Evolutionary conservation across 768 basidiomycete species (phyloP).

Genomic region (Rhodocollybia butyracea): DNA sequence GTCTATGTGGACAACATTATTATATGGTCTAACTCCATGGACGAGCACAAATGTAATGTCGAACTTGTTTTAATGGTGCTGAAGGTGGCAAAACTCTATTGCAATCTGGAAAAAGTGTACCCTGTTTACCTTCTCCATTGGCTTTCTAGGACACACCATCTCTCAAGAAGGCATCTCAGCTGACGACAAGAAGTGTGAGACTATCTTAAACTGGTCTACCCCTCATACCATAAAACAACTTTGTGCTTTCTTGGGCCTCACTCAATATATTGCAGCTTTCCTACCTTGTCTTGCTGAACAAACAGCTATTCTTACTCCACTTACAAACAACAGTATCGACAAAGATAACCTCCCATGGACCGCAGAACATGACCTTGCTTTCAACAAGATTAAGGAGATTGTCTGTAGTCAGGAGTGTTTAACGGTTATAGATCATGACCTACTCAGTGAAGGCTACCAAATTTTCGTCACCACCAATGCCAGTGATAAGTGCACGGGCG

Average conservation of each 20-base stretch:
- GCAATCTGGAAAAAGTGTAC: conserved; percentile 20
- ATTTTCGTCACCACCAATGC: conserved; percentile 31
- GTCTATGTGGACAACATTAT: conserved; percentile 33
- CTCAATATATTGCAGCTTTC: conserved; percentile 16
- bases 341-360: conserved; percentile 20
- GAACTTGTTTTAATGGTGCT: conserved; percentile 13
- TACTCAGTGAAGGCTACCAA: conserved; percentile 20
- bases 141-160: conserved; percentile 22
- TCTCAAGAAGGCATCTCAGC: conserved; percentile 18
- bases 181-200: conserved; percentile 14
- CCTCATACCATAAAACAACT: conserved; percentile 14
- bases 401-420: conserved; percentile 24
- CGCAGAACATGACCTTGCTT: conserved; percentile 18
- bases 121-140: neutral
- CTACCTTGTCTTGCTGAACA: conserved; percentile 12
- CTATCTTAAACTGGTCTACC: conserved; percentile 18
- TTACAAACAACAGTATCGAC: conserved; percentile 17
- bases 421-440: conserved; percentile 27
- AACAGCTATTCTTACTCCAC: conserved; percentile 13
- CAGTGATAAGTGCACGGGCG: conserved; percentile 23
- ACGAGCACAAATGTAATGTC: conserved; percentile 20
- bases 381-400: conserved; percentile 25
- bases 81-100: conserved; percentile 11
- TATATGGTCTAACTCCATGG: conserved; percentile 21
- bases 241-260: conserved; percentile 19